Base-by-base conservation (phyloP, 192 early-diverging fungal genomes). In the Cladochytrium replicatum region DNA sequence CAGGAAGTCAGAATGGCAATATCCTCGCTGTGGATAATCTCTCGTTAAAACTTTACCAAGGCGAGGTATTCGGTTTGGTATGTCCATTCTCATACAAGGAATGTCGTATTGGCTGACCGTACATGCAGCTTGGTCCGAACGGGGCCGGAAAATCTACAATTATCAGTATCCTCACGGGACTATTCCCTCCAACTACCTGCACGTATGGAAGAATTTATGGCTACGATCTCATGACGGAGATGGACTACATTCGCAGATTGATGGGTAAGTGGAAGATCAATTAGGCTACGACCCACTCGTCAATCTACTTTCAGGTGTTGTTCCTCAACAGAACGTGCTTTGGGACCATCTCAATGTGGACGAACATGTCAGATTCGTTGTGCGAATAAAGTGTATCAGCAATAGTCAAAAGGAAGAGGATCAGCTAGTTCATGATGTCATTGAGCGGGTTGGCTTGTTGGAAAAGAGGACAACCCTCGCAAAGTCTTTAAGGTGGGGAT, bases 141-240 rank as follows among this genome's bases (percentile, higher is more conserved):
- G 76, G 82, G 11, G 80, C 82, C 29, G 82, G 84, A 23, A 85
- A 84, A 55, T 72, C 74, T 17, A 76, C 82, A 0, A 68, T 77
- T 28, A 83, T 86, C 49, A 69, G 74, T 54, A 83, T 83, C 40
- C 61, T 86, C 5, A 74, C 78, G 4, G 84, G 84, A 28, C 43
- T 82, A 31, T 67, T 64, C 11, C 64, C 66, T 9, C 60, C 84
- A 15, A 78, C 68, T 6, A 51, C 52, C 17, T 37, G 13, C 34
- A 37, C 13, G 17, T 37, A 13, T 17, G 34, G 13, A 37, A 37
- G 17, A 13, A 13, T 37, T 13, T 37, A 37, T 37, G 34, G 34
- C 17, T 37, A 37, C 17, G 34, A 37, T 37, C 34, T 37, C 13
- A 37, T 13, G 17, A 37, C 34, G 17, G 34, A 37, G 17, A 37